Percentiles rank a stretch among this genome's conserved stretches.
Evolutionary conservation across 495 filamentous ascomycete genomes (phyloP).

Genomic region (Aspergillus bridgeri): DNA sequence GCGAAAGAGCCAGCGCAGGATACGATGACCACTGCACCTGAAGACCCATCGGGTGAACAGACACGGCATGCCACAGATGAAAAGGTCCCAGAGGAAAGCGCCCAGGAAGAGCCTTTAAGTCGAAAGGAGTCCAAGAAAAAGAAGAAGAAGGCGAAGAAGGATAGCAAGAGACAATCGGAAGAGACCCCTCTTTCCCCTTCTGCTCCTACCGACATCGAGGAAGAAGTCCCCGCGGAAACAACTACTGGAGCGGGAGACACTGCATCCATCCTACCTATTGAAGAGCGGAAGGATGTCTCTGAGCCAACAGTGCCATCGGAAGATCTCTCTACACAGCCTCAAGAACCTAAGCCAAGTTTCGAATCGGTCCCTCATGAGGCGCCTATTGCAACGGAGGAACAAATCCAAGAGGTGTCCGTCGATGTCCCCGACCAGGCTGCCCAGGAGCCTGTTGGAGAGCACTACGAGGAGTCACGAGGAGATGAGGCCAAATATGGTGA

Average conservation of each 20-base stretch:
- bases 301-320: not conserved
- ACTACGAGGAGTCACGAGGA: not conserved
- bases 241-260: not conserved
- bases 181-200: conserved; percentile 1
- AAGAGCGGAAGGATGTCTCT: not conserved
- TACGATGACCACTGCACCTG: conserved; percentile 11
- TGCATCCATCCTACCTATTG: not conserved
- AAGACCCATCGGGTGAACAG: conserved; percentile 11
- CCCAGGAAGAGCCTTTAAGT: conserved; percentile 3
- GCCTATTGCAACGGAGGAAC: not conserved
- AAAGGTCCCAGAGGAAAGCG: conserved; percentile 4
- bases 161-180: conserved; percentile 15
- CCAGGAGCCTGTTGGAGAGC: not conserved
- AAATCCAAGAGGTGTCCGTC: no score
- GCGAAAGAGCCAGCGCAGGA: not conserved
- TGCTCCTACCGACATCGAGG: conserved; percentile 1
- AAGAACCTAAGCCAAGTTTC: not conserved
- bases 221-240: not conserved
- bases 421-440: not conserved
- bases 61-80: not conserved
- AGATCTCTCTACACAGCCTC: not conserved
- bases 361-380: not conserved
- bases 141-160: conserved; percentile 26
- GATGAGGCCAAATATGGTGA: not conserved
- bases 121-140: conserved; percentile 30